These are phyloP conservation scores for Tolypocladium ovalisporum DNA, from an alignment of 2,329 filamentous ascomycete genomes.

Conservation along the genomic window DNA sequence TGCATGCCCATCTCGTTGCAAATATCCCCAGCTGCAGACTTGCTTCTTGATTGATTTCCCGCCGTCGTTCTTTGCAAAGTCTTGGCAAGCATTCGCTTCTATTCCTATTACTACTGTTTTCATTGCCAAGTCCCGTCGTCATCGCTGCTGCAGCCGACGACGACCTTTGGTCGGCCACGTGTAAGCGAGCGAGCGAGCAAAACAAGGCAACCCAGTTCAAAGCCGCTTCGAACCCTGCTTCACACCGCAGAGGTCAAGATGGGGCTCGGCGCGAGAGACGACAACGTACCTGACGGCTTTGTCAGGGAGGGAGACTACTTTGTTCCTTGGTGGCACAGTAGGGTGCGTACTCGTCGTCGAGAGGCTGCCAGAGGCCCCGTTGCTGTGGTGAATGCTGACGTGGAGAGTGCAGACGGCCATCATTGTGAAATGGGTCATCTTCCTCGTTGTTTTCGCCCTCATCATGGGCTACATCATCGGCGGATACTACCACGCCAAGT, in stretches of 20 bases:
- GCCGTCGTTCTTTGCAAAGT: not conserved
- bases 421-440: constrained; percentile 62
- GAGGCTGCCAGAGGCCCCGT: not conserved
- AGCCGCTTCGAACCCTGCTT: not conserved
- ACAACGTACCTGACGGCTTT: constrained; percentile 3
- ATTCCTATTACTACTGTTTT: not conserved
- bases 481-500: constrained; percentile 60
- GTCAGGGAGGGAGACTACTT: constrained; percentile 3
- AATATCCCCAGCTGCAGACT: not conserved
- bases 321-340: constrained; percentile 18
- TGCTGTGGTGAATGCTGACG: not conserved
- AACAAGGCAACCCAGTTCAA: not conserved
- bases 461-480: constrained; percentile 52
- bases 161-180: not conserved
- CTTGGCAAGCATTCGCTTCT: not conserved
- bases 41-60: not conserved
- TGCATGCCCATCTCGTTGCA: not conserved
- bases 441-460: constrained; percentile 48
- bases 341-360: constrained; percentile 8
- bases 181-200: not conserved
- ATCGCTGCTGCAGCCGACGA: not conserved
- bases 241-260: not conserved
- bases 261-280: not conserved
- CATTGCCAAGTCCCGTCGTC: not conserved
- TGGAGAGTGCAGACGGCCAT: constrained; percentile 38